phyloP scores from a whole-genome alignment of 2,329 filamentous ascomycete genomes.

The Fusarium hostae region DNA sequence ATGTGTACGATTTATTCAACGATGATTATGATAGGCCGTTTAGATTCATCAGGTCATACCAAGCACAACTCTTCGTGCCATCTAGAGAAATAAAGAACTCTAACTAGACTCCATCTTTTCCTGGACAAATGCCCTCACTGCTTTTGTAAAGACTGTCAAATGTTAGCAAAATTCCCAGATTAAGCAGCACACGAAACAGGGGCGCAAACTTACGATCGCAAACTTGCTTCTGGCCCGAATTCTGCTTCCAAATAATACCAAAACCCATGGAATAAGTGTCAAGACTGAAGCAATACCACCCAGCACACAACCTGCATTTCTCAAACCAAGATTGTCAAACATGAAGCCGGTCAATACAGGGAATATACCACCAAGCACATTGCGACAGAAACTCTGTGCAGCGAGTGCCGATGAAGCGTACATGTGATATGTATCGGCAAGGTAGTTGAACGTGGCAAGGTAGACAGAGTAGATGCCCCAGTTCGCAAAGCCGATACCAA shows the following conservation, averaged over 20 bases:
- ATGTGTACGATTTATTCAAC: neutral
- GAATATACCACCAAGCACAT: constrained; percentile 83
- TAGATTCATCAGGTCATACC: constrained; percentile 1
- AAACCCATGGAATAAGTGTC: constrained; percentile 86
- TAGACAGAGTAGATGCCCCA: constrained; percentile 91
- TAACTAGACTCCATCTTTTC: neutral
- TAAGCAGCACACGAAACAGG: too few species aligned
- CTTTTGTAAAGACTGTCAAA: constrained; percentile 37
- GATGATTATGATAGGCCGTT: neutral
- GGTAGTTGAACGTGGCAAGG: constrained; percentile 90
- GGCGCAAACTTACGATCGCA: constrained; percentile 65
- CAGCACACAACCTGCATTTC: constrained; percentile 77
- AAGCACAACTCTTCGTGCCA: neutral
- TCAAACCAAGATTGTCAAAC: constrained; percentile 77
- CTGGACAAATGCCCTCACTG: neutral
- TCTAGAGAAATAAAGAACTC: neutral
- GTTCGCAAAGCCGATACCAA: constrained; percentile 78
- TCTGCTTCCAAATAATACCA: constrained; percentile 80
- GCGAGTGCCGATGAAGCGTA: constrained; percentile 89
- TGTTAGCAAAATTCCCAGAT: too few species aligned
- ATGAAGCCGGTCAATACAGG: constrained; percentile 79
- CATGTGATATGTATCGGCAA: constrained; percentile 86
- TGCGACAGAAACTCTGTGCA: constrained; percentile 87
- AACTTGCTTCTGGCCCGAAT: constrained; percentile 83
- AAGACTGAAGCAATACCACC: constrained; percentile 76